Evolutionary conservation across 768 basidiomycete genomes (phyloP), one percentile per base, ranked within the genome.

Genomic region (Rickenella mellea): DNA sequence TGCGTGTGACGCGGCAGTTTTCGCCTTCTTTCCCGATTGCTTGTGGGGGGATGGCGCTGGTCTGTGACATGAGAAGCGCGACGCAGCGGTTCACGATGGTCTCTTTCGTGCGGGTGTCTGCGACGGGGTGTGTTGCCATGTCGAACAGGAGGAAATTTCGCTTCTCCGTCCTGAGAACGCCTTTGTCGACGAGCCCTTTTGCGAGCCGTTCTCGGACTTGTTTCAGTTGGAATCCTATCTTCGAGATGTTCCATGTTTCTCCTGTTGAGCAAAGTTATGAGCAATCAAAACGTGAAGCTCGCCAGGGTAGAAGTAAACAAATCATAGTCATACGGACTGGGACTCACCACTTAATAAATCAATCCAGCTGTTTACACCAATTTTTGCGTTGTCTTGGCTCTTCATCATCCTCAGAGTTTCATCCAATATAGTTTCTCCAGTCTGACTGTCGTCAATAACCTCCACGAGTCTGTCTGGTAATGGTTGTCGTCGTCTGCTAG

Each of bases 241-340:
- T 98, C 83, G 97, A 91, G 6, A 99, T 92, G 63, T 98, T 99
- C 94, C 94, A 99, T 37, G 94, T 98, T 67, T 99, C 94, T 42
- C 94, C 93, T 97, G 56, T 6, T 14, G 21, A 32, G n/a, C 27
- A 36, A 27, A 25, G 45, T 21, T 22, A 27, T 25, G 10, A 36
- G 43, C 27, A 20, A 14, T n/a, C 31, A 15, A 26, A 4, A n/a
- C n/a, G n/a, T n/a, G n/a, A n/a, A n/a, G n/a, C n/a, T n/a, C 25
- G 20, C 19, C 20, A 40, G 37, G 38, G 12, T 20, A 33, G 39
- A 29, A 20, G 27, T 17, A 21, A 26, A 39, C 22, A 17, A 19
- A 27, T 27, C 21, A 14, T 17, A 33, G 27, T 21, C 8, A 14
- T 14, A 39, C 32, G 8, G 24, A 17, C 5, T 28, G 29, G 27